Percentiles rank a stretch among this genome's conserved stretches.
phyloP scores from a whole-genome alignment of 2,329 filamentous ascomycete genomes.

The Microcyclospora tardicrescens region DNA sequence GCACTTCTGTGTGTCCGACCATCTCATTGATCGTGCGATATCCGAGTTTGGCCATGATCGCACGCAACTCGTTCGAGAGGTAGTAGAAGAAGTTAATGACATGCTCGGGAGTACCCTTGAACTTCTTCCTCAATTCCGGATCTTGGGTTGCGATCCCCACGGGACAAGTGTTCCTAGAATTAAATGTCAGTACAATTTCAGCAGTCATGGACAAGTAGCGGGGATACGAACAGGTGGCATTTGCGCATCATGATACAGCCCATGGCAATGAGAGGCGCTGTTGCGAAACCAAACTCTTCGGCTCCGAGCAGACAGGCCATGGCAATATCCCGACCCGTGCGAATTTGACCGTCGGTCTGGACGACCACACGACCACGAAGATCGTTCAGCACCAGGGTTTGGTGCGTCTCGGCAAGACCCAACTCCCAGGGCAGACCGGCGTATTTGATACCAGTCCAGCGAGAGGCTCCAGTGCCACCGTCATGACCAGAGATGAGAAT shows the following conservation, averaged over 20 bases:
- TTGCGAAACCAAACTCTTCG: conserved; percentile 97
- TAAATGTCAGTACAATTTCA: conserved; percentile 9
- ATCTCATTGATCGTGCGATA: conserved; percentile 96
- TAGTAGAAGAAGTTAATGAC: conserved; percentile 99
- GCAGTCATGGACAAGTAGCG: background rate
- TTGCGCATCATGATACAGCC: conserved; percentile 93
- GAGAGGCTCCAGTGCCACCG: conserved; percentile 87
- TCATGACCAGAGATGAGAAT: conserved; percentile 95
- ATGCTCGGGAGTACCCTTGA: conserved; percentile 82
- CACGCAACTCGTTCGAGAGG: conserved; percentile 84
- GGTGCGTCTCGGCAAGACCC: conserved; percentile 91
- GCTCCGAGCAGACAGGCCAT: conserved; percentile 90
- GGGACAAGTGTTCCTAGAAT: conserved; percentile 57
- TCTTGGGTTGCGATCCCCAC: conserved; percentile 95
- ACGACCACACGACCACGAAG: conserved; percentile 90
- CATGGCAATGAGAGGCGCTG: conserved; percentile 88
- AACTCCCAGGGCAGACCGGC: conserved; percentile 93
- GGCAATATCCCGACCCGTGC: conserved; percentile 84
- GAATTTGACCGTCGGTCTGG: conserved; percentile 88
- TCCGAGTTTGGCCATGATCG: conserved; percentile 92
- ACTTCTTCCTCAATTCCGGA: conserved; percentile 87
- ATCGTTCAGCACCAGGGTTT: conserved; percentile 90
- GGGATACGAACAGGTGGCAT: conserved; percentile 36
- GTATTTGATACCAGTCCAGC: conserved; percentile 99
- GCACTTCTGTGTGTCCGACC: conserved; percentile 80